These are phyloP conservation scores for Pseudogymnoascus sp. DNA, from an alignment of 2,329 filamentous ascomycete species.

Conservation along the genomic window DNA sequence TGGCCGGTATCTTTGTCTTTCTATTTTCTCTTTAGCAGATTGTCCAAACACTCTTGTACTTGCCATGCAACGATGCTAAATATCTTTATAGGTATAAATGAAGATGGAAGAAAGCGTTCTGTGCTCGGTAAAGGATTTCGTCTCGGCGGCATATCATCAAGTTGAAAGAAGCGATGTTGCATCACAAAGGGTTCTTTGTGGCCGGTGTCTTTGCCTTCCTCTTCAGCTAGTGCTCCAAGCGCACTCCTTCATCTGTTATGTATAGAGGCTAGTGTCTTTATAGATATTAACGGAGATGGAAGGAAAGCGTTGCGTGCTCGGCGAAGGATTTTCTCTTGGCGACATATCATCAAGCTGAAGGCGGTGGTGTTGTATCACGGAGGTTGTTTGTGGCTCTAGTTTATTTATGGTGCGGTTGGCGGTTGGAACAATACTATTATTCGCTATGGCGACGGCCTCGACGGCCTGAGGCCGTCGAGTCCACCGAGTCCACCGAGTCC, in stretches of 20 bases:
- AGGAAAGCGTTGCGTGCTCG: not conserved
- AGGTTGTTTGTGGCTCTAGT: not conserved
- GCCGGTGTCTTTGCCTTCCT: not conserved
- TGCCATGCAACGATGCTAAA: not conserved
- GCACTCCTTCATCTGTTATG: not conserved
- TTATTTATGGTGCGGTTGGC: not conserved
- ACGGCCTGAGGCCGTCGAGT: not conserved
- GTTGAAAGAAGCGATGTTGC: not conserved
- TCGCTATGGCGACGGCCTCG: not conserved
- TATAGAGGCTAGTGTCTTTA: not conserved
- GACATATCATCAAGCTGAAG: not conserved
- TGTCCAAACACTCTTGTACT: not conserved
- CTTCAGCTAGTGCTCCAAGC: not conserved
- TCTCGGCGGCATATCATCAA: not conserved
- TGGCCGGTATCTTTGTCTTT: not conserved
- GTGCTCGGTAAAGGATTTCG: not conserved
- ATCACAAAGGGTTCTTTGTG: not conserved
- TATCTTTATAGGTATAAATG: not conserved
- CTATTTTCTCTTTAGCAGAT: not conserved
- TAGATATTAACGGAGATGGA: not conserved
- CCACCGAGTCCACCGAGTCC: not conserved
- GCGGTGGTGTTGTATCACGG: not conserved
- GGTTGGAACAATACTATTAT: not conserved
- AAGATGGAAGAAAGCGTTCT: not conserved
- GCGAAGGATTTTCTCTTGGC: not conserved